Base-by-base conservation (phyloP, 495 filamentous ascomycete genomes). In the Peziza echinospora region DNA sequence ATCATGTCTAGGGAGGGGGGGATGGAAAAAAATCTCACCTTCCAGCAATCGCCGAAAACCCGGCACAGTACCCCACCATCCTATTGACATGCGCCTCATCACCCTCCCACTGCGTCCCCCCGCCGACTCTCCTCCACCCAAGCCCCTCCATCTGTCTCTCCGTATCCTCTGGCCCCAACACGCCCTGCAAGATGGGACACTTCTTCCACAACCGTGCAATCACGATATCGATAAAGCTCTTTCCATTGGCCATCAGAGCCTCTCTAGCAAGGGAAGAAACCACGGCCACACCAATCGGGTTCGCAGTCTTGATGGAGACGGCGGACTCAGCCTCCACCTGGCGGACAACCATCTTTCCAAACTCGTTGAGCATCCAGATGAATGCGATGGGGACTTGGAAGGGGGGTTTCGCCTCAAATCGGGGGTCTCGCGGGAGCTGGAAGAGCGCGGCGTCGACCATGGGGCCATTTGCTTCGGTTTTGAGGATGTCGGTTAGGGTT, bases 171-270 rank as follows among this genome's bases (percentile, higher is more conserved):
- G 66, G 72, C 26, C 82, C 87, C 19, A 71, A 70, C 53, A 85
- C 77, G 17, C 91, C 91, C 60, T 82, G 96, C 9, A 99, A 66
- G 9, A 84, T 77, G 3, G 91, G 87, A 55, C 84, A 93, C 22
- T 73, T 68, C 5, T 77, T 66, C 34, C 82, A 75, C 50, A 82
- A 78, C 59, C 96, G 93, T 24, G 89, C 84, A 57, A 91, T 72
- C 19, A 96, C 62, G 45, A 96, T 80, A 51, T 94, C 86, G 39
- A 84, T 78, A 52, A 96, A 65, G 10, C 76, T 72, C 25, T 67
- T 61, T 2, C 79, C 82, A 24, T 81, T 71, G 70, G 78, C 83
- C 16, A 68, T 63, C 53, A 84, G 79, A 0, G 69, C 61, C 0
- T 72, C 64, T 17, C 70, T 64, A 3, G 84, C 76, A 55, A 93